These are phyloP conservation scores for Aspergillus melleus DNA, from an alignment of 2,329 filamentous ascomycete genomes.

Conservation along the genomic window DNA sequence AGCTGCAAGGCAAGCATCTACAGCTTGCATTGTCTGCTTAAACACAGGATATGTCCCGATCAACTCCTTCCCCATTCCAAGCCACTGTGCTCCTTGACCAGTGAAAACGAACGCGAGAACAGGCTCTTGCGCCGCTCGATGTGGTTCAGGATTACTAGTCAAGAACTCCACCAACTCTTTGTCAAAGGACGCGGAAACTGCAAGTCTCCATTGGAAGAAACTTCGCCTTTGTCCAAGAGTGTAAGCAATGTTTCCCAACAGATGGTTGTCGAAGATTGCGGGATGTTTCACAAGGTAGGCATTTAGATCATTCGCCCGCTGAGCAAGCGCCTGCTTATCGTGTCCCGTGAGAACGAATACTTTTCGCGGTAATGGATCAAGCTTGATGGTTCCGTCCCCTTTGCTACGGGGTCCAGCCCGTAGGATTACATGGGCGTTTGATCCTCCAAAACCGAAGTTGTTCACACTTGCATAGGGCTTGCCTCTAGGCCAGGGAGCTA, in stretches of 20 bases:
- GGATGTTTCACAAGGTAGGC: neutral
- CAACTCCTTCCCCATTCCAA: constrained; percentile 13
- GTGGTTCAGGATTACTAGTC: constrained; percentile 16
- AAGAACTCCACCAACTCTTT: neutral
- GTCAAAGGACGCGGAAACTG: constrained; percentile 15
- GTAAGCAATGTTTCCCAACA: neutral
- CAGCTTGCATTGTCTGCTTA: constrained; percentile 7
- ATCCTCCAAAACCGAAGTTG: constrained; percentile 31
- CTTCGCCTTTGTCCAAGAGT: neutral
- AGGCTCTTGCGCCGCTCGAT: constrained; percentile 25
- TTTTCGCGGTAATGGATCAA: neutral
- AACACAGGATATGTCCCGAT: constrained; percentile 23
- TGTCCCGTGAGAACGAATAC: neutral
- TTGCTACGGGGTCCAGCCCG: neutral
- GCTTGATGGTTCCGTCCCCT: neutral
- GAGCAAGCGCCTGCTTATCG: neutral
- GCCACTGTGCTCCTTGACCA: constrained; percentile 24
- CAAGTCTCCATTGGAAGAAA: constrained; percentile 7
- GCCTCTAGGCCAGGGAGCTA: constrained; percentile 11
- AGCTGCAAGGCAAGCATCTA: neutral
- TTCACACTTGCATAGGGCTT: constrained; percentile 18
- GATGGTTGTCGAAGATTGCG: neutral
- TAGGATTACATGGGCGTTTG: constrained; percentile 29
- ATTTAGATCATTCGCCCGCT: neutral
- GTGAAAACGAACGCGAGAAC: constrained; percentile 22